Evolutionary conservation across 345 rosid species (phyloP).

Genomic region (Viola odorata): DNA sequence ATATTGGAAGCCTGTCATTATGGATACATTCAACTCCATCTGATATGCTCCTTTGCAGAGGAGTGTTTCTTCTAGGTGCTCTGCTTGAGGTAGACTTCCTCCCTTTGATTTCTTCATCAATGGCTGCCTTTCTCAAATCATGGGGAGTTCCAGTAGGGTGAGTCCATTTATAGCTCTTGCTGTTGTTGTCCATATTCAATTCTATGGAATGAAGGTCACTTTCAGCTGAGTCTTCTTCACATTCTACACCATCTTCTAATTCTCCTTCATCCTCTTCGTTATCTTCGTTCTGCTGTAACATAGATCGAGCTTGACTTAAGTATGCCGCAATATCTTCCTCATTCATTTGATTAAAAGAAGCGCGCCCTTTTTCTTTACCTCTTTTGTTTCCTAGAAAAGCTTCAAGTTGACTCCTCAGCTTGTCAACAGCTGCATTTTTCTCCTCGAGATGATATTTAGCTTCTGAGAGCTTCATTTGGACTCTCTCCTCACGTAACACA

Average conservation of each 20-base stretch:
- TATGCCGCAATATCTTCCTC: conserved; percentile 52
- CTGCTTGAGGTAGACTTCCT: conserved; percentile 59
- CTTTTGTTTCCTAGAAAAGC: conserved; percentile 62
- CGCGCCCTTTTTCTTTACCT: conserved; percentile 49
- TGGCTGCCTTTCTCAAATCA: conserved; percentile 26
- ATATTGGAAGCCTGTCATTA: conserved; percentile 42
- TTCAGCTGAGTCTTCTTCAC: conserved; percentile 62
- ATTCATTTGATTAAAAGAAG: conserved; percentile 33
- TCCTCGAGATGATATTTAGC: conserved; percentile 77
- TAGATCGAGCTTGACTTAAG: conserved; percentile 37
- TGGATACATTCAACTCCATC: conserved; percentile 74
- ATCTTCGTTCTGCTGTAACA: conserved; percentile 37
- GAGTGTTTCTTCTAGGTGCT: conserved; percentile 46
- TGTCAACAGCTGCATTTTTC: conserved; percentile 77
- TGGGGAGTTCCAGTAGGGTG: conserved; percentile 32
- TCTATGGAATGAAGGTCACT: conserved; percentile 89
- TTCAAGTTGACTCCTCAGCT: conserved; percentile 77
- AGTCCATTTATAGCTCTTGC: conserved; percentile 62
- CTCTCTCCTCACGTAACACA: conserved; percentile 62
- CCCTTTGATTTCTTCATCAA: conserved; percentile 45
- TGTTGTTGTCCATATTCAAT: conserved; percentile 53
- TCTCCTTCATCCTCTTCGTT: conserved; percentile 52
- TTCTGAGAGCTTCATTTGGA: conserved; percentile 69
- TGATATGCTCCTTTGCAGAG: conserved; percentile 73
- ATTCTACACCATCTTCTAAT: conserved; percentile 50